phyloP scores from a whole-genome alignment of 75 land plant genomes.

The Cryptomeria japonica region DNA sequence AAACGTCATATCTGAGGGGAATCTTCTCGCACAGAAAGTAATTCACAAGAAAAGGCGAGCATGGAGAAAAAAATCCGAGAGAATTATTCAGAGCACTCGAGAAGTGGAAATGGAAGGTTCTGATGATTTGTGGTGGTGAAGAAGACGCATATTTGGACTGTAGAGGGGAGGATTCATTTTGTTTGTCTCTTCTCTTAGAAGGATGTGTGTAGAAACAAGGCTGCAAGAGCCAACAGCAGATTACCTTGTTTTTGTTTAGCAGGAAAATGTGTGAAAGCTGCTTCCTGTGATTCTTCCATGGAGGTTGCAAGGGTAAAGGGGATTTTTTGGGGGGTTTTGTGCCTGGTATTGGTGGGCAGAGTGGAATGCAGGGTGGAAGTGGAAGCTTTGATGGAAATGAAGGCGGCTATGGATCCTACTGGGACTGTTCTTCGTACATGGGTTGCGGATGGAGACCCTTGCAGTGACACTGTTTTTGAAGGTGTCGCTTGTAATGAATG shows the following conservation, averaged over 20 bases:
- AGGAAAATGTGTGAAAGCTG: background rate
- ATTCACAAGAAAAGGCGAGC: too few relatives aligned
- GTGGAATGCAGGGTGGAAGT: conserved; percentile 14
- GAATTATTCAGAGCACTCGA: too few relatives aligned
- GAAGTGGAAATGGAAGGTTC: too few relatives aligned
- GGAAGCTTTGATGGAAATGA: conserved; percentile 37
- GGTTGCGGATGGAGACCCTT: conserved; percentile 18
- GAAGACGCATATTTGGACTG: too few relatives aligned
- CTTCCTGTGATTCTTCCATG: background rate
- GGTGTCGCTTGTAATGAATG: conserved; percentile 40
- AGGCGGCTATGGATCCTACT: conserved; percentile 39
- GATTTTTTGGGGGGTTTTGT: background rate
- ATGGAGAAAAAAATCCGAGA: too few relatives aligned
- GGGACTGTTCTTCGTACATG: conserved; percentile 31
- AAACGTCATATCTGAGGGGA: too few relatives aligned
- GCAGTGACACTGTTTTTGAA: conserved; percentile 20
- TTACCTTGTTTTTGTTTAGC: background rate
- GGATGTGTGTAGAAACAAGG: background rate
- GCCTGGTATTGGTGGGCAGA: background rate
- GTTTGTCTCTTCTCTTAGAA: background rate
- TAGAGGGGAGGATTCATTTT: background rate
- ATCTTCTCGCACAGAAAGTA: too few relatives aligned
- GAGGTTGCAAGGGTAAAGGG: background rate
- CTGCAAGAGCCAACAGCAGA: background rate
- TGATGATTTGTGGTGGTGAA: too few relatives aligned